These are phyloP conservation scores for Candida nitratophila DNA, from an alignment of 805 yeast genomes.

Conservation along the genomic window DNA sequence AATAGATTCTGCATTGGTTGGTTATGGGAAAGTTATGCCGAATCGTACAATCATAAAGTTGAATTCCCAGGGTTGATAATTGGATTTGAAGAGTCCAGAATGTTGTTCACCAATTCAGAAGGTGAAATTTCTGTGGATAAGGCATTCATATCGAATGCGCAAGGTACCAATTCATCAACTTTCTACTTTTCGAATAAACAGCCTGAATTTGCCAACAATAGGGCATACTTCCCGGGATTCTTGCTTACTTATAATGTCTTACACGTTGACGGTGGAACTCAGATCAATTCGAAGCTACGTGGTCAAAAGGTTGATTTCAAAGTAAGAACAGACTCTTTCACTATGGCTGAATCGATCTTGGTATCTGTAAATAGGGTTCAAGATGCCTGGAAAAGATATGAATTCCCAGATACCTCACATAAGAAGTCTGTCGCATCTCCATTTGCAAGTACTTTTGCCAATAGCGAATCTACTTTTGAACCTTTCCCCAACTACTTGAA, in stretches of 20 bases:
- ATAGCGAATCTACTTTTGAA: conserved; percentile 18
- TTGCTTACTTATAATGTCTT: conserved; percentile 43
- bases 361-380: conserved; percentile 34
- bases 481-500: conserved; percentile 6
- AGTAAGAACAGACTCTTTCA: conserved; percentile 48
- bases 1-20: conserved; percentile 73
- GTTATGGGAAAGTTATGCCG: conserved; percentile 44
- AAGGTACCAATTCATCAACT: conserved; percentile 44
- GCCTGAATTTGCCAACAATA: conserved; percentile 41
- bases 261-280: conserved; percentile 17
- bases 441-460: conserved; percentile 5
- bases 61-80: conserved; percentile 59
- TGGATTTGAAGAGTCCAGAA: conserved; percentile 71
- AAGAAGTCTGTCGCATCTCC: not conserved
- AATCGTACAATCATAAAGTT: conserved; percentile 12
- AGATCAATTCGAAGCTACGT: conserved; percentile 42
- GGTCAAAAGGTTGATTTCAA: conserved; percentile 70
- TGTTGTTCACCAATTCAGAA: conserved; percentile 49
- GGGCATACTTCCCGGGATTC: conserved; percentile 65
- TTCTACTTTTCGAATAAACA: conserved; percentile 38
- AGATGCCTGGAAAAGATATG: conserved; percentile 5
- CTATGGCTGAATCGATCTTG: conserved; percentile 44
- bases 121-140: conserved; percentile 67
- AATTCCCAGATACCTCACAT: not conserved
- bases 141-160: conserved; percentile 67